phyloP scores from a whole-genome alignment of 1,139 yeast species.

The Saccharomyces hybrid region DNA sequence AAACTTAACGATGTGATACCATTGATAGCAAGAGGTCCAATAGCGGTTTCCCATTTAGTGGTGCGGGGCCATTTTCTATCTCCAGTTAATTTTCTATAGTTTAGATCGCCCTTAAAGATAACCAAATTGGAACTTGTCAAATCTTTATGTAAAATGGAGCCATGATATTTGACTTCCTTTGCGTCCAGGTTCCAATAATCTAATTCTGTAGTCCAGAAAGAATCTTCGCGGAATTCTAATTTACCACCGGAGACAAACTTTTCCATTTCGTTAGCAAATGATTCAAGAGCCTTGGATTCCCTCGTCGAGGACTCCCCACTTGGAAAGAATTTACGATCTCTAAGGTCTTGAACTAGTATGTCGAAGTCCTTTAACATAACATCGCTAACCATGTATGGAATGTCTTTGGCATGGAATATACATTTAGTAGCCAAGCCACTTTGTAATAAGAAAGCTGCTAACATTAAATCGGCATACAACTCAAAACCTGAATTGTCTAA shows the following conservation, averaged over 20 bases:
- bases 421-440: slow-evolving; percentile 54
- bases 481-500: slow-evolving; percentile 96
- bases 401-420: slow-evolving; percentile 77
- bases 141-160: slow-evolving; percentile 45
- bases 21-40: slow-evolving; percentile 54
- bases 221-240: slow-evolving; percentile 52
- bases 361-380: slow-evolving; percentile 81
- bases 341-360: slow-evolving; percentile 51
- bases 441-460: slow-evolving; percentile 70
- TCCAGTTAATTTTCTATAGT: slow-evolving; percentile 87
- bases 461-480: slow-evolving; percentile 76
- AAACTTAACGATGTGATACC: slow-evolving; percentile 63
- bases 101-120: slow-evolving; percentile 90
- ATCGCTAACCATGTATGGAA: slow-evolving; percentile 98
- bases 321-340: slow-evolving; percentile 46
- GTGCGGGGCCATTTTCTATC: slow-evolving; percentile 84
- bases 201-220: slow-evolving; percentile 78
- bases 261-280: slow-evolving; percentile 45
- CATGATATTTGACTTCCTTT: slow-evolving; percentile 47
- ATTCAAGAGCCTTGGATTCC: slow-evolving; percentile 34
- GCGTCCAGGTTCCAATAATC: slow-evolving; percentile 67
- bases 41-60: slow-evolving; percentile 63
- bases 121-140: slow-evolving; percentile 57
- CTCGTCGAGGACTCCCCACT: slow-evolving; percentile 37
- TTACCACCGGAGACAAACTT: slow-evolving; percentile 44